A percentile compares a stretch with the other conserved stretches of the same genome.
Conservation (phyloP, 768 basidiomycete genomes). For the Mycena polygramma region DNA sequence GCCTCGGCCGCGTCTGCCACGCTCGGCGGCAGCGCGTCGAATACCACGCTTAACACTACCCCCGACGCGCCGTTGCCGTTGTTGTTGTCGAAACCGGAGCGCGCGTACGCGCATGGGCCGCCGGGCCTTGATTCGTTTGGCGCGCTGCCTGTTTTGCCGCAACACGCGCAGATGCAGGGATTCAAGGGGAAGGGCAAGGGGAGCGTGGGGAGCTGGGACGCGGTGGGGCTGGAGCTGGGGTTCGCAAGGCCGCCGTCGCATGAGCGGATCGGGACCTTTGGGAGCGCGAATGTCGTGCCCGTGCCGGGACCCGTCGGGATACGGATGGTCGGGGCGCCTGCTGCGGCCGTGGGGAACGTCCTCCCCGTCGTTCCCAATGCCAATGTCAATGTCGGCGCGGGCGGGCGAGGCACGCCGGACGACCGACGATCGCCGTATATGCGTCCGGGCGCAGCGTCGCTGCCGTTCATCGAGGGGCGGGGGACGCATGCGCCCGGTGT, state of each 20-base stretch:
- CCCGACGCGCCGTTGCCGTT: too few relatives aligned
- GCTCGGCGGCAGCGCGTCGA: constrained; percentile 26
- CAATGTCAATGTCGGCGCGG: not conserved
- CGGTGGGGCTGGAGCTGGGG: constrained; percentile 34
- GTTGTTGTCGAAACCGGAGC: constrained; percentile 13
- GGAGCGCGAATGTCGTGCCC: constrained; percentile 10
- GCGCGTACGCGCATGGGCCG: constrained; percentile 29
- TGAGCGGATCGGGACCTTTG: constrained; percentile 30
- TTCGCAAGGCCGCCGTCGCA: constrained; percentile 33
- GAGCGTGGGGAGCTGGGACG: constrained; percentile 20
- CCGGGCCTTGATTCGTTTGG: constrained; percentile 22
- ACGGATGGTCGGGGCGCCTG: constrained; percentile 18
- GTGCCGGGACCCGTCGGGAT: constrained; percentile 25
- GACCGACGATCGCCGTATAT: not conserved
- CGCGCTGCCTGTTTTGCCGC: too few relatives aligned
- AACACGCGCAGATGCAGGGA: too few relatives aligned
- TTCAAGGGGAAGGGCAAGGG: not conserved
- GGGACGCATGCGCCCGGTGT: not conserved
- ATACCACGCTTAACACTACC: constrained; percentile 12
- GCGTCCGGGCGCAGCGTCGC: not conserved
- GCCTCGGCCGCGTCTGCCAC: constrained; percentile 1
- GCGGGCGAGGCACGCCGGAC: not conserved
- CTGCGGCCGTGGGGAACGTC: not conserved
- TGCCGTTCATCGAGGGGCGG: not conserved
- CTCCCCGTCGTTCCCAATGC: too few relatives aligned